Conservation (phyloP, 164 flowering plant species). For the Chimonanthus praecox region DNA sequence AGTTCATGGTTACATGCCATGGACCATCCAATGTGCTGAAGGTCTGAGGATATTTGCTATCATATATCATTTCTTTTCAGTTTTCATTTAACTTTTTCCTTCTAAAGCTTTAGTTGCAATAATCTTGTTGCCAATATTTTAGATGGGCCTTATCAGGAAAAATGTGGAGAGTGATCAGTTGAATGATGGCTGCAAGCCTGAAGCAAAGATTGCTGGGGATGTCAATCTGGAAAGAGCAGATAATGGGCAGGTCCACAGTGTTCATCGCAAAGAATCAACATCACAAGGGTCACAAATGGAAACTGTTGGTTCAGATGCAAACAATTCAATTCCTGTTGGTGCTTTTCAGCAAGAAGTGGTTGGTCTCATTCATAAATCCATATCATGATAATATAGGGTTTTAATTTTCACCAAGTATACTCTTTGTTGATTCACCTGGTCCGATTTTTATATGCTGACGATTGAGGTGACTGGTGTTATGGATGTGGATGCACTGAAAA, state of each 20-base stretch:
- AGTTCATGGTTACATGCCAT: not conserved
- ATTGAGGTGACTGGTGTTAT: not conserved
- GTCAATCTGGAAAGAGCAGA: slow-evolving; percentile 15
- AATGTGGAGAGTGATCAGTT: slow-evolving; percentile 18
- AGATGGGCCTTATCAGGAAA: slow-evolving; percentile 36
- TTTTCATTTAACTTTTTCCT: not conserved
- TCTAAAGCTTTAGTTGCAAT: not conserved
- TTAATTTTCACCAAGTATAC: not conserved
- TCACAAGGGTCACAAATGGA: slow-evolving; percentile 26
- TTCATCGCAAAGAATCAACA: slow-evolving; percentile 12
- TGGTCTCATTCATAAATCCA: slow-evolving; percentile 2
- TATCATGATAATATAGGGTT: not conserved
- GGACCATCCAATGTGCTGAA: not conserved
- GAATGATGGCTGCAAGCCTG: slow-evolving; percentile 24
- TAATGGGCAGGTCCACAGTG: slow-evolving; percentile 19
- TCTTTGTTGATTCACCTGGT: not conserved
- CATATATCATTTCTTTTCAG: not conserved
- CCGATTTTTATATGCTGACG: no score
- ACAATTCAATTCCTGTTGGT: slow-evolving; percentile 21
- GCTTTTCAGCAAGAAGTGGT: slow-evolving; percentile 4
- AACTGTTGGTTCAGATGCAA: slow-evolving; percentile 24
- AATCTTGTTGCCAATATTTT: not conserved
- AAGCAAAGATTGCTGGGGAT: slow-evolving; percentile 20
- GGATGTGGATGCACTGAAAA: not conserved
- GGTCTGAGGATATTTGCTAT: not conserved